Base-by-base conservation (phyloP, 2,329 filamentous ascomycete genomes). In the Neofusicoccum laricinum region DNA sequence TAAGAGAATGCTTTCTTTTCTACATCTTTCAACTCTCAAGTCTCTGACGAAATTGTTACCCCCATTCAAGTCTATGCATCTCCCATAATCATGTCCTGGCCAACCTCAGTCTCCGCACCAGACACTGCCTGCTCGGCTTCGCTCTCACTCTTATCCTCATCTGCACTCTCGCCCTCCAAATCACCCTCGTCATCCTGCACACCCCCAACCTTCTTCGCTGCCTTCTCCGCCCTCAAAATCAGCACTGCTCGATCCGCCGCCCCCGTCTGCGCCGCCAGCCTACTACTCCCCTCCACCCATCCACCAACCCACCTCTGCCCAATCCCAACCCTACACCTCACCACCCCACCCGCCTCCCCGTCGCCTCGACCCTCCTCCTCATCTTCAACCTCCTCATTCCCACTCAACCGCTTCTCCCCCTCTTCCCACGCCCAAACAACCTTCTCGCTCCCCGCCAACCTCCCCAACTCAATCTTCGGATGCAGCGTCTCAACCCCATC, bases 381-480 rank as follows among this genome's bases (percentile, higher is more conserved):
- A 7, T 8, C n/a, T 0, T 36, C 61, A 1, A 12, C 30, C 25
- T 17, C 30, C n/a, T 55, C 12, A 10, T 1, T 57, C 34, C 6
- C 17, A 61, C n/a, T 21, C 50, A 34, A 12, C 36, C 64, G n/a
- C 36, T 3, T 30, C 53, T 17, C 21, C 38, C 34, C 53, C 21
- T 34, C 45, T 1, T 19, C 53, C 53, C 48, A 41, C 6, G 48
- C 71, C 72, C 92, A 93, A 38, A 77, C 73, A 0, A 92, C 83
- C 32, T 72, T 81, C 63, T 83, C 76, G 63, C 68, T 75, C 3
- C 79, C 82, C 0, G 86, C 86, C 36, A 90, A 68, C 49, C 82
- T 77, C 0, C 89, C 88, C 8, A 96, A 76, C 65, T 87, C 81
- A 72, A 92, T 88, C 75, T 92, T 93, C 8, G 86, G 86, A 71